Evolutionary conservation across 257 asterid genomes (phyloP).

Genomic region (Lycium barbarum): DNA sequence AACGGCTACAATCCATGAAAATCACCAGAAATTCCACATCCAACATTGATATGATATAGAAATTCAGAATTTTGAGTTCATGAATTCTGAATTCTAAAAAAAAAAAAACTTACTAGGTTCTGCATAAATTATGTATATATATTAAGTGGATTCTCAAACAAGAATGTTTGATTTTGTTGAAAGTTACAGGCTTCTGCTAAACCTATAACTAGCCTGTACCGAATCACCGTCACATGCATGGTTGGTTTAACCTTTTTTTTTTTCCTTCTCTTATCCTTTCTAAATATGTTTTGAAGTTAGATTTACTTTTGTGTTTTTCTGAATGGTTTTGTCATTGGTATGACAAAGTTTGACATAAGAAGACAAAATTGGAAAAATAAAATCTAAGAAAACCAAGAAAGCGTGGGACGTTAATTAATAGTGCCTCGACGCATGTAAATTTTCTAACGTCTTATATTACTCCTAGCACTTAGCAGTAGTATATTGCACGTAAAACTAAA

Average conservation of each 20-base stretch:
- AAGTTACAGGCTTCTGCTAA: neutral
- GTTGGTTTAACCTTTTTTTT: neutral
- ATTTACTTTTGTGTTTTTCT: neutral
- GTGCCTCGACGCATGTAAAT: constrained; percentile 50
- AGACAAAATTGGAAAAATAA: constrained; percentile 32
- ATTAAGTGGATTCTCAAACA: neutral
- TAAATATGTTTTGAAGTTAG: neutral
- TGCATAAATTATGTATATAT: neutral
- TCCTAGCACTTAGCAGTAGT: neutral
- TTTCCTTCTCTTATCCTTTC: neutral
- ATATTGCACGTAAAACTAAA: constrained; percentile 26
- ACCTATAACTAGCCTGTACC: rapidly evolving
- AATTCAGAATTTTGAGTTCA: neutral
- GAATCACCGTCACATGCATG: neutral
- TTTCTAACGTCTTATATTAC: constrained; percentile 41
- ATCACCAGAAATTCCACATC: neutral
- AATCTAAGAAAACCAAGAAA: constrained; percentile 34
- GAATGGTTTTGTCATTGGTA: constrained; percentile 15
- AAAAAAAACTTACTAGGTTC: neutral
- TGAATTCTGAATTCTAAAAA: neutral
- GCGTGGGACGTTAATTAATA: constrained; percentile 33
- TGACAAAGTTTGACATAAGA: constrained; percentile 26
- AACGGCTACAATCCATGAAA: neutral
- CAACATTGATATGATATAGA: neutral
- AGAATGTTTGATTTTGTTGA: too few species aligned